Evolutionary conservation across 2,329 filamentous ascomycete genomes (phyloP), one percentile per base, ranked within the genome.

Genomic region (Hymenoscyphus salicellus): DNA sequence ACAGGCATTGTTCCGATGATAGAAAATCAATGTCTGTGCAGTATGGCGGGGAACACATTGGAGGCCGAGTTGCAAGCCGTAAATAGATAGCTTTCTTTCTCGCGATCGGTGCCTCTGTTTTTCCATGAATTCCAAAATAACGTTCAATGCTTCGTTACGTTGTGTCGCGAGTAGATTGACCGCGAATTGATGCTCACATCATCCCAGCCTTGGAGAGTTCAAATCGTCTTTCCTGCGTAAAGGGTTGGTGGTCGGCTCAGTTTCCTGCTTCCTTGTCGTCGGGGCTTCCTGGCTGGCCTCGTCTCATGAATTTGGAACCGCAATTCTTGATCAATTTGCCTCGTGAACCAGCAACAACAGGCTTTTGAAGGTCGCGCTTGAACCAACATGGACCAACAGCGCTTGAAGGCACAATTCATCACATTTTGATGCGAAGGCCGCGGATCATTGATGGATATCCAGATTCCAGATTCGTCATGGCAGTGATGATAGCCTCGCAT

Each of bases 211-310:
- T 30, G 30, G 43, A 30, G n/a, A 8, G n/a, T 14, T 61, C 46
- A 30, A 61, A 17, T 61, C 60, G 46, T 56, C 49, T 46, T 55
- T 38, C 46, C 30, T 26, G n/a, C 14, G 20, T n/a, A 20, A 11
- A 20, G n/a, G 30, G 23, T 10, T 56, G 30, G 6, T 32, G 32
- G 23, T 17, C 36, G 30, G 14, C 46, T 49, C 32, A 26, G 17
- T 56, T 28, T 36, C 33, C 46, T 23, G 20, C 20, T 52, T 52
- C 46, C 46, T 52, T 52, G 46, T 23, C 46, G 46, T 52, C 23
- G 46, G 46, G 46, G 46, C 20, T 52, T 52, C 58, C 58, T 60
- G 23, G 57, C 57, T 16, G 57, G 20, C n/a, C 33, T 59, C 33
- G n/a, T 38, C 36, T 52, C n/a, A 26, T 26, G 46, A 28, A 52